Conservation (phyloP, 108 stramenopile genomes). For the Cyclostephanos tholiformis region DNA sequence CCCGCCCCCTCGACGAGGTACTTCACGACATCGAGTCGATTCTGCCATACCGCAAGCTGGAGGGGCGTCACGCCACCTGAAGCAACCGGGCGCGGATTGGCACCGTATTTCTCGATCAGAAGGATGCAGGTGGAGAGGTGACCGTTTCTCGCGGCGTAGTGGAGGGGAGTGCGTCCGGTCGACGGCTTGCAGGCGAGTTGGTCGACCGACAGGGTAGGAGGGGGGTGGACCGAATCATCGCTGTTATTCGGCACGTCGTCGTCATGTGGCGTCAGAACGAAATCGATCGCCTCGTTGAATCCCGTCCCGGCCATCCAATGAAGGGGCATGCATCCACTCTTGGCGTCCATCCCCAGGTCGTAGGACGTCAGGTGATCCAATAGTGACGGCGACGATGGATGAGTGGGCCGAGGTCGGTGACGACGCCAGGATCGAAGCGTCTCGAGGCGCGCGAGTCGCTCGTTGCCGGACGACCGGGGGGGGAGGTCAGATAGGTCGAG, state of each 20-base stretch:
- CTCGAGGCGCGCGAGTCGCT: conserved; percentile 25
- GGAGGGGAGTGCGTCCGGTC: conserved; percentile 70
- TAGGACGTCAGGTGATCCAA: conserved; percentile 15
- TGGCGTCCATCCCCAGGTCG: conserved; percentile 13
- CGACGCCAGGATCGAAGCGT: conserved; percentile 34
- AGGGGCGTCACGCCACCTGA: conserved; percentile 78
- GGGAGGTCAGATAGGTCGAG: conserved; percentile 30
- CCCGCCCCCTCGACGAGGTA: conserved; percentile 58
- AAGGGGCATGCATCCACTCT: conserved; percentile 69
- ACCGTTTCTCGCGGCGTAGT: conserved; percentile 85
- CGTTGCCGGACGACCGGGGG: background rate
- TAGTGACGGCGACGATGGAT: background rate
- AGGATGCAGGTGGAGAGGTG: conserved; percentile 51
- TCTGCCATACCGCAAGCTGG: conserved; percentile 88
- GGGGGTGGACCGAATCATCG: background rate
- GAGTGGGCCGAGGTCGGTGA: conserved; percentile 7
- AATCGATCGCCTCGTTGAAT: conserved; percentile 45
- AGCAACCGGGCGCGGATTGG: conserved; percentile 55
- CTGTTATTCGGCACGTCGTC: background rate
- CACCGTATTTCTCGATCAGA: conserved; percentile 50
- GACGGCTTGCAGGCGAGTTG: conserved; percentile 54
- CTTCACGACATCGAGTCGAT: conserved; percentile 59
- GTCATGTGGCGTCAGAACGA: conserved; percentile 5
- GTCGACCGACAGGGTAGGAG: conserved; percentile 14
- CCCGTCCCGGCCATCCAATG: conserved; percentile 82